Base-by-base conservation (phyloP, 2,329 filamentous ascomycete genomes). In the Penicillium fuscoglaucum region DNA sequence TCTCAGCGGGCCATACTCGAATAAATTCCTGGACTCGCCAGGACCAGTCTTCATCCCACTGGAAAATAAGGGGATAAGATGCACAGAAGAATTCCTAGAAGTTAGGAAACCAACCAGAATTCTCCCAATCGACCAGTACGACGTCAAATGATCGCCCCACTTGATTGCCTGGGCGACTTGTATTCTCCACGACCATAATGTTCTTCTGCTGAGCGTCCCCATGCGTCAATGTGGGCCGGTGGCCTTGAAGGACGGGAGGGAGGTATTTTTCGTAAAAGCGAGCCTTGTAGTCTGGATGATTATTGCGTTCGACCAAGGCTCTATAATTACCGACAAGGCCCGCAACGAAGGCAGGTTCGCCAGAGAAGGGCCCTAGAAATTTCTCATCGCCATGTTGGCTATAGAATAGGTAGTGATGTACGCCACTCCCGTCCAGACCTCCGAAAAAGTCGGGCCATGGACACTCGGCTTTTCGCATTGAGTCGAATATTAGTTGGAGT, bases 171-270 rank as follows among this genome's bases (percentile, higher is more conserved):
- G 1, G 40, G 26, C 48, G 19, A 45, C 44, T 59, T 45, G 35
- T 52, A 57, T 67, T 66, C 51, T 68, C 63, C 17, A 39, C 62
- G 39, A 67, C 66, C 50, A 69, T 62, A 57, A 69, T 68, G 39
- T 69, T 70, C 49, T 68, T 69, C 58, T 65, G 68, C 61, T 72
- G 69, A 55, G 67, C 47, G 41, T 70, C 70, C 33, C 69, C 67
- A 59, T 72, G 70, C 13, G 70, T 71, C 43, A 71, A 61, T 40
- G 64, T 71, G 0, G 70, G 66, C 59, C 65, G 66, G 49, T 71
- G 67, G 17, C 68, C 68, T 55, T 68, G 58, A 52, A 70, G 61
- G 33, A 70, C 58, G n/a, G 54, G 40, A 57, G 59, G 8, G 24
- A 72, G 44, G 37, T 70, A 65, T 59, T 52, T 58, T 61, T 72